Base-by-base conservation (phyloP, 441 rosid genomes). In the Arabidopsis hybrid region DNA sequence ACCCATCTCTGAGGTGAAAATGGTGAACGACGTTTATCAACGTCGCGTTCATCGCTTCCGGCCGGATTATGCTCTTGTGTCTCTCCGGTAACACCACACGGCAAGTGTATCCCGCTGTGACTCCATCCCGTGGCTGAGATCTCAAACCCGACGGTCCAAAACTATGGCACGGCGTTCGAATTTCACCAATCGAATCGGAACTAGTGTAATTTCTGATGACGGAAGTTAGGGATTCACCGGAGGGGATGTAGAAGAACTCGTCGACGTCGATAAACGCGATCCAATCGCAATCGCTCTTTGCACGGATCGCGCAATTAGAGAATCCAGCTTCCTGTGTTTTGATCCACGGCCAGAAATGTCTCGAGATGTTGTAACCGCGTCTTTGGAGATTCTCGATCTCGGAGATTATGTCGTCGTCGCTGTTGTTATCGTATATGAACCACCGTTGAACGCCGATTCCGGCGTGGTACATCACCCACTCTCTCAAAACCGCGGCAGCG, bases 261-360 rank as follows among this genome's bases (percentile, higher is more conserved):
- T 93, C 96, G 0, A 93, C 92, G 12, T 93, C 97, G 7, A 90
- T 86, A 42, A 93, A 91, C 67, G 95, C 96, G 10, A 93, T 81
- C 98, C 98, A 89, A 40, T 90, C 84, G 52, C 97, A 93, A 0
- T 62, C 59, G 9, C 57, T 78, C 1, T 91, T 80, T 0, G 93
- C 95, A 51, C 91, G 81, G 3, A 93, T 53, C 1, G 96, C 93
- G 5, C 98, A 93, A 34, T 91, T 91, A 0, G 97, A 89, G 17
- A 93, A 88, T 34, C 98, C 97, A 0, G 89, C 94, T 62, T 93
- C 97, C 38, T 91, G 98, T 21, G 96, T 83, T 84, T 91, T 93
- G 32, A 88, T 77, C 98, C 98, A 93, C 5, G 98, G 98, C 98
- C 98, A 90, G 0, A 82, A 17, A 50, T 90, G 94, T 26, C 89